These are phyloP conservation scores for Chamaecrista fasciculata DNA, from an alignment of 306 rosid species.

Conservation along the genomic window DNA sequence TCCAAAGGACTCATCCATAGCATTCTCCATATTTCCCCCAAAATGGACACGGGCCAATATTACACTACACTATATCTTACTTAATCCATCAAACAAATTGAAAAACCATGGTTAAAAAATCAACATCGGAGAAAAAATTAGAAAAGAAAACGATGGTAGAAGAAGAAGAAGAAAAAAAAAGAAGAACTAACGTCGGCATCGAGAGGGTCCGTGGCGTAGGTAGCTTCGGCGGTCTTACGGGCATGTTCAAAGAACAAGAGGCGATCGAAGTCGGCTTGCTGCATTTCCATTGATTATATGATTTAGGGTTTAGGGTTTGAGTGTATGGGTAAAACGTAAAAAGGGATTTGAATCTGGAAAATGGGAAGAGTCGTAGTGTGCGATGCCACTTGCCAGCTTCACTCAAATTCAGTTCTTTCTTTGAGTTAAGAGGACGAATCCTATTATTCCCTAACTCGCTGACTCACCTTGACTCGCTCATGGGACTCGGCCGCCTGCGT, in stretches of 20 bases:
- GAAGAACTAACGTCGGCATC: conserved; percentile 69
- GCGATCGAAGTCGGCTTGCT: conserved; percentile 68
- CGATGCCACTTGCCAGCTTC: too few species aligned
- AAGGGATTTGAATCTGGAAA: too few species aligned
- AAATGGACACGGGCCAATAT: background rate
- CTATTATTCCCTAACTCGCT: too few species aligned
- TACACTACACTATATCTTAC: background rate
- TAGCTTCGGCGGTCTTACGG: conserved; percentile 61
- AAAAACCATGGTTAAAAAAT: background rate
- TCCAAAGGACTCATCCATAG: background rate
- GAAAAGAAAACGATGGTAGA: background rate
- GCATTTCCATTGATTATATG: conserved; percentile 22
- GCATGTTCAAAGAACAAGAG: conserved; percentile 83
- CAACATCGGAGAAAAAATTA: background rate
- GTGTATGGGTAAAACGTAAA: background rate
- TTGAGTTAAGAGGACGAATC: too few species aligned
- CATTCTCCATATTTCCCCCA: background rate
- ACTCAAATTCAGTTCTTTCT: background rate
- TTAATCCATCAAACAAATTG: background rate
- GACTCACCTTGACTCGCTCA: too few species aligned
- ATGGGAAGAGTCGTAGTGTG: background rate
- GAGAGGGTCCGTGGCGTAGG: conserved; percentile 57
- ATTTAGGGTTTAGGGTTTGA: background rate
- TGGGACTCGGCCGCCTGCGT: too few species aligned
- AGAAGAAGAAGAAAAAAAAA: background rate